phyloP scores from a whole-genome alignment of 345 rosid species.

The Litchi chinensis region DNA sequence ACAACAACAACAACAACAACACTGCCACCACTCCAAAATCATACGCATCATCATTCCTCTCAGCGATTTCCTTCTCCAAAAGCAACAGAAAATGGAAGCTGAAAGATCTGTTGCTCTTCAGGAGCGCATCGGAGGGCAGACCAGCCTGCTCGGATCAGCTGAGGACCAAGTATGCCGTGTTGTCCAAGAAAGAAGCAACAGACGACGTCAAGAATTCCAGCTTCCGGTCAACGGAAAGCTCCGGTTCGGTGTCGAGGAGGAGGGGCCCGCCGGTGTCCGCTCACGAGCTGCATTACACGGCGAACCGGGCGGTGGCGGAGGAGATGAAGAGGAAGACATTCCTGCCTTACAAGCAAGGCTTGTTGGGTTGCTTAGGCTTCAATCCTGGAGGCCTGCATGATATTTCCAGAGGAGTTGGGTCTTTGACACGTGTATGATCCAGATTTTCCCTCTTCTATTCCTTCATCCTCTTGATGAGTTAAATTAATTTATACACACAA shows the following conservation, averaged over 20 bases:
- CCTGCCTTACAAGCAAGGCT: slow-evolving; percentile 89
- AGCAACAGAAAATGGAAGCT: slow-evolving; percentile 77
- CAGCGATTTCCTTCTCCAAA: slow-evolving; percentile 65
- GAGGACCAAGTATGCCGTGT: slow-evolving; percentile 39
- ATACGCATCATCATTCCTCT: slow-evolving; percentile 54
- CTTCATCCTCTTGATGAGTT: neutral
- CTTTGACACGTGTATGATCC: slow-evolving; percentile 62
- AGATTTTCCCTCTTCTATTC: slow-evolving; percentile 10
- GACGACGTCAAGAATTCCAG: slow-evolving; percentile 57
- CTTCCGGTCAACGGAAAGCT: slow-evolving; percentile 70
- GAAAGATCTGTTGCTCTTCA: slow-evolving; percentile 71
- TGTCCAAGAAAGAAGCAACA: slow-evolving; percentile 49
- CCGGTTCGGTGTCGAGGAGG: slow-evolving; percentile 46
- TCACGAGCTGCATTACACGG: slow-evolving; percentile 85
- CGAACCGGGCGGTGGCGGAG: slow-evolving; percentile 84
- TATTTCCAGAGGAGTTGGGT: slow-evolving; percentile 68
- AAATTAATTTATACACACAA: neutral
- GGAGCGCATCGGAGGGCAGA: slow-evolving; percentile 94
- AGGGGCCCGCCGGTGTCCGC: slow-evolving; percentile 52
- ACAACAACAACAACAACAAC: neutral
- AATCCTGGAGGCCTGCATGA: slow-evolving; percentile 63
- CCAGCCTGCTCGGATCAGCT: slow-evolving; percentile 54
- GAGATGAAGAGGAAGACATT: slow-evolving; percentile 84
- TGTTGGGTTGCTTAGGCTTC: slow-evolving; percentile 90
- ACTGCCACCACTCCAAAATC: slow-evolving; percentile 26